A percentile compares a stretch with the other conserved stretches of the same genome.
These are phyloP conservation scores for Gossypium davidsonii DNA, from an alignment of 441 rosid genomes.

Conservation along the genomic window DNA sequence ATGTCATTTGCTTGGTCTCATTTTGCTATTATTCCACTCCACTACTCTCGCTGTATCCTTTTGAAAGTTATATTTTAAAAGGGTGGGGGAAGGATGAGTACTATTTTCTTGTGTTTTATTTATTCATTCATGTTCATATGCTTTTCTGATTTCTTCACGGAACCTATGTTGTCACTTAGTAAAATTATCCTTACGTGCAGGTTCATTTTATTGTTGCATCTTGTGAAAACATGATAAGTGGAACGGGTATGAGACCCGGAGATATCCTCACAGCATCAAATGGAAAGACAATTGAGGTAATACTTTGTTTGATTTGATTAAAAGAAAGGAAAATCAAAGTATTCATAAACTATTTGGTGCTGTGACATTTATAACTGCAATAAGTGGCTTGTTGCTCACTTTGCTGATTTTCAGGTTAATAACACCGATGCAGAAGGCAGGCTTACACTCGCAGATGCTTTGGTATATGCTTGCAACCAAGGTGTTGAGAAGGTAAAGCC, in stretches of 20 bases:
- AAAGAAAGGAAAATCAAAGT: neutral
- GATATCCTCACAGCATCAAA: neutral
- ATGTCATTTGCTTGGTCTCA: neutral
- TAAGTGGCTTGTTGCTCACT: slow-evolving; percentile 13
- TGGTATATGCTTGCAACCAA: slow-evolving; percentile 84
- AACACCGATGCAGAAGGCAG: slow-evolving; percentile 97
- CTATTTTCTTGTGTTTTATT: neutral
- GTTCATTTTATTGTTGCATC: slow-evolving; percentile 90
- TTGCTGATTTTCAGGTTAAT: slow-evolving; percentile 45
- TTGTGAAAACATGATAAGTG: slow-evolving; percentile 98
- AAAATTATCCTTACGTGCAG: slow-evolving; percentile 29
- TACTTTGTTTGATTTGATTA: neutral
- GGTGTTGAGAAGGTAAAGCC: slow-evolving; percentile 74
- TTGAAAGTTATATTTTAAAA: neutral
- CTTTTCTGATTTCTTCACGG: neutral
- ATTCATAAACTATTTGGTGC: neutral
- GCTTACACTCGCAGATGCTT: slow-evolving; percentile 90
- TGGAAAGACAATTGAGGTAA: slow-evolving; percentile 19
- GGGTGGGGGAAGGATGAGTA: neutral
- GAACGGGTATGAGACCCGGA: slow-evolving; percentile 94
- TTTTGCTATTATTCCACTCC: neutral
- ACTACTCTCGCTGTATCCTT: neutral
- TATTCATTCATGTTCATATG: neutral
- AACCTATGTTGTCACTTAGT: neutral
- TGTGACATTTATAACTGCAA: neutral